A percentile compares a stretch with the other conserved stretches of the same genome.
These are phyloP conservation scores for Apiotrichum sp. DNA, from an alignment of 1,284 basidiomycete species.

Conservation along the genomic window DNA sequence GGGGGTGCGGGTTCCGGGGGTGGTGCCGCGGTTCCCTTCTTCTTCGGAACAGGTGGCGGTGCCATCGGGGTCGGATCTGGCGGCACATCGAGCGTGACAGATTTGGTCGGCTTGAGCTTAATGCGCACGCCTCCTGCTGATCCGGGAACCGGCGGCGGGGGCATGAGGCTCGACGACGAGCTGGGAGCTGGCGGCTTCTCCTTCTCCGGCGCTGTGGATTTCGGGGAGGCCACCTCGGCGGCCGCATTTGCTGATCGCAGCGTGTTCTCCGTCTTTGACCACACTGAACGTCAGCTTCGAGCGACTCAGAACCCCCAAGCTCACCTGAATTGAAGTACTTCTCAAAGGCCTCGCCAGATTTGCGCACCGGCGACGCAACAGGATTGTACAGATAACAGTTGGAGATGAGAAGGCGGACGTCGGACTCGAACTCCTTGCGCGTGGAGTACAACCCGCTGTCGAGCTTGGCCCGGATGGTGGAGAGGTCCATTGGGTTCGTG, in stretches of 20 bases:
- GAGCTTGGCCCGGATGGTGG: slow-evolving; percentile 80
- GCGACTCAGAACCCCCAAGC: too few relatives aligned
- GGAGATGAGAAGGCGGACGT: slow-evolving; percentile 79
- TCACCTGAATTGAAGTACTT: slow-evolving; percentile 75
- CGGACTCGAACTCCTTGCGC: slow-evolving; percentile 74
- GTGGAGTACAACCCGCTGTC: slow-evolving; percentile 74
- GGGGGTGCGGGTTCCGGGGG: neutral
- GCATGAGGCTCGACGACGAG: slow-evolving; percentile 10
- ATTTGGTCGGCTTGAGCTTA: slow-evolving; percentile 34
- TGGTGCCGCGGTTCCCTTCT: slow-evolving; percentile 1
- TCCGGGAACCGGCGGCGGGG: slow-evolving; percentile 14
- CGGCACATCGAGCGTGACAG: slow-evolving; percentile 21
- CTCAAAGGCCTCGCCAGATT: slow-evolving; percentile 70
- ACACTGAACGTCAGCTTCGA: slow-evolving; percentile 24
- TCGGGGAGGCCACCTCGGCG: neutral
- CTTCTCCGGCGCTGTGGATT: neutral
- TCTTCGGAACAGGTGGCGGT: slow-evolving; percentile 37
- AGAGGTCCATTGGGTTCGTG: slow-evolving; percentile 90
- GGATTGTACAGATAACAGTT: slow-evolving; percentile 87
- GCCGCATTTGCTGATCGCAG: slow-evolving; percentile 20
- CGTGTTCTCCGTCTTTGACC: slow-evolving; percentile 36
- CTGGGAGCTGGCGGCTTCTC: neutral
- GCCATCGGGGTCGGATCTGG: slow-evolving; percentile 28
- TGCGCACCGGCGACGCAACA: slow-evolving; percentile 65
- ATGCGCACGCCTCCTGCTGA: slow-evolving; percentile 17